Percentiles rank a stretch among this genome's conserved stretches.
Evolutionary conservation across 139 green algal genomes (phyloP).

Genomic region (Picochlorum costavermella): DNA sequence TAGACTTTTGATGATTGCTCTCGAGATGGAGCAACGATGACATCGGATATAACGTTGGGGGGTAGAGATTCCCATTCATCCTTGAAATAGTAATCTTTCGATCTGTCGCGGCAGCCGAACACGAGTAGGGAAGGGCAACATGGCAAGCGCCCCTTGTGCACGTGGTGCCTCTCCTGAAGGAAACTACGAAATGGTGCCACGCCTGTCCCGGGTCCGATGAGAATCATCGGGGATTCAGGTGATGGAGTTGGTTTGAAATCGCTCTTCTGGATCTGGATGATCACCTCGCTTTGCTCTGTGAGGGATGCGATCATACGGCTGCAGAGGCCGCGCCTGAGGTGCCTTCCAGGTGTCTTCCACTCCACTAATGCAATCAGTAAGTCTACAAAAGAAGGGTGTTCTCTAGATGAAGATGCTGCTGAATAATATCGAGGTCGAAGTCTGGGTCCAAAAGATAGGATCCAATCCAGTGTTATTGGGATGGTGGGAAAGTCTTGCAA

Average conservation of each 20-base stretch:
- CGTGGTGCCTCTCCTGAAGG: slow-evolving; percentile 50
- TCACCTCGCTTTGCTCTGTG: slow-evolving; percentile 26
- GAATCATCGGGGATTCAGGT: slow-evolving; percentile 45
- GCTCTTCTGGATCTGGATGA: slow-evolving; percentile 68
- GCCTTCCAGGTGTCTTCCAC: slow-evolving; percentile 40
- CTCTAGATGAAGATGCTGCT: slow-evolving; percentile 56
- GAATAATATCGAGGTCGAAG: slow-evolving; percentile 84
- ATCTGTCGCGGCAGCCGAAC: slow-evolving; percentile 74
- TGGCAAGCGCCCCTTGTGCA: neutral
- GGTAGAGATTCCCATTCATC: slow-evolving; percentile 55
- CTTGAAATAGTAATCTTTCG: slow-evolving; percentile 72
- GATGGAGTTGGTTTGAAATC: slow-evolving; percentile 47
- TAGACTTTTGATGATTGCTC: slow-evolving; percentile 61
- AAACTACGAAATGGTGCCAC: slow-evolving; percentile 80
- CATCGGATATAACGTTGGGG: slow-evolving; percentile 34
- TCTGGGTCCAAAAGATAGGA: slow-evolving; percentile 62
- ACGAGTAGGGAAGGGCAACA: slow-evolving; percentile 53
- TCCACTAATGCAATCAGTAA: slow-evolving; percentile 78
- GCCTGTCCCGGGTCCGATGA: slow-evolving; percentile 74
- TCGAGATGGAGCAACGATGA: slow-evolving; percentile 62
- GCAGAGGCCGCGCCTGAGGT: slow-evolving; percentile 60
- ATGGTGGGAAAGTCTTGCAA: slow-evolving; percentile 78
- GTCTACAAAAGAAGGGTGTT: slow-evolving; percentile 46
- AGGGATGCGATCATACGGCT: slow-evolving; percentile 66
- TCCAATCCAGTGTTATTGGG: slow-evolving; percentile 61